These are phyloP conservation scores for Nemophila menziesii DNA, from an alignment of 257 asterid species.

Conservation along the genomic window DNA sequence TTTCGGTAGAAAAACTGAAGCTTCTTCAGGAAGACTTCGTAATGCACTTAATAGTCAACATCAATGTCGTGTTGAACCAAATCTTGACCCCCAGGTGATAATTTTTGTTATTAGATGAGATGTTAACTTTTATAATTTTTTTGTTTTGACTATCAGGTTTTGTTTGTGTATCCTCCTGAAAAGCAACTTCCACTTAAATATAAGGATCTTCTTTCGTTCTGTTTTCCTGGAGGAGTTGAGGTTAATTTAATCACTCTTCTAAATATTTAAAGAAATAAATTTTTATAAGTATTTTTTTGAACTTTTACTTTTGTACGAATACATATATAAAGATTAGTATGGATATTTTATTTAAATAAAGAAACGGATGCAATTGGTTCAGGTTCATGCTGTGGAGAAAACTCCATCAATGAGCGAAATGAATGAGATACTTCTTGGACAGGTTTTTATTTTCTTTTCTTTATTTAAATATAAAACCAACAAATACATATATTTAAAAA, in stretches of 20 bases:
- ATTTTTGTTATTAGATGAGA: slow-evolving; percentile 1
- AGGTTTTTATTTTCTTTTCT: slow-evolving; percentile 41
- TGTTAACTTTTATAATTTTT: slow-evolving; percentile 11
- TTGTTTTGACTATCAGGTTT: slow-evolving; percentile 53
- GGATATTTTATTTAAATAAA: neutral
- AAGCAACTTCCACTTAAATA: slow-evolving; percentile 86
- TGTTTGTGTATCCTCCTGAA: slow-evolving; percentile 97
- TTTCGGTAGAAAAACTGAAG: slow-evolving; percentile 70
- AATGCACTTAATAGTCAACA: slow-evolving; percentile 62
- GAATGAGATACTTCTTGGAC: slow-evolving; percentile 92
- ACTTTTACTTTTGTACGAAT: neutral
- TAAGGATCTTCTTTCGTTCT: slow-evolving; percentile 95
- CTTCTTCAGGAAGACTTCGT: slow-evolving; percentile 76
- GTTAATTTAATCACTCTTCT: slow-evolving; percentile 26
- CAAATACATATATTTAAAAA: too few species aligned
- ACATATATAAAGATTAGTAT: neutral
- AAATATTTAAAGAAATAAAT: neutral
- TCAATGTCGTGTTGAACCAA: slow-evolving; percentile 85
- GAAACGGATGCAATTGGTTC: slow-evolving; percentile 8
- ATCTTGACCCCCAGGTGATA: slow-evolving; percentile 93
- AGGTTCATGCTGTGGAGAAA: slow-evolving; percentile 95
- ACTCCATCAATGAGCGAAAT: slow-evolving; percentile 99
- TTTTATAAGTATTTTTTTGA: neutral
- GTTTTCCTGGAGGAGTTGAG: slow-evolving; percentile 98
- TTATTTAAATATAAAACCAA: slow-evolving; percentile 1